Conservation (phyloP, 2,329 filamentous ascomycete species). For the Talaromyces sp. region DNA sequence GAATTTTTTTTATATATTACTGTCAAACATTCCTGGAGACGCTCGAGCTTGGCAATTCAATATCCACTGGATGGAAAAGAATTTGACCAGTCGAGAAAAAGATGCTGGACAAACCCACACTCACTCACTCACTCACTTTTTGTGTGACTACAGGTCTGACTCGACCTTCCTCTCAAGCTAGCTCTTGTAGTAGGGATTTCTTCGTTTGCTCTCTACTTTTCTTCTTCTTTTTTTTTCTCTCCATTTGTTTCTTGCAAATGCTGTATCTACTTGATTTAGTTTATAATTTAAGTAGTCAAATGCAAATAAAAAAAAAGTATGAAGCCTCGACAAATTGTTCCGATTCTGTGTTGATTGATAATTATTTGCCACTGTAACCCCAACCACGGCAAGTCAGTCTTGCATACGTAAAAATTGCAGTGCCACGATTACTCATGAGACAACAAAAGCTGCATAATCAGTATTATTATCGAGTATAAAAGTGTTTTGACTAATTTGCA, state of each 20-base stretch:
- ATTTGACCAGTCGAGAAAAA: constrained; percentile 35
- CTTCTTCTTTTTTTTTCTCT: neutral
- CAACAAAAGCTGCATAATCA: neutral
- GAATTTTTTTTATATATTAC: constrained; percentile 20
- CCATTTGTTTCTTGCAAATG: neutral
- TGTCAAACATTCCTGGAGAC: constrained; percentile 27
- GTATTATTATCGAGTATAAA: too few species aligned
- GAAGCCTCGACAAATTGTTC: neutral
- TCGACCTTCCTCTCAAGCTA: neutral
- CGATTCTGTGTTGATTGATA: neutral
- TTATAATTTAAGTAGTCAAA: neutral
- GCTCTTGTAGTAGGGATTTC: neutral
- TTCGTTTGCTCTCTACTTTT: neutral
- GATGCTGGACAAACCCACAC: constrained; percentile 40
- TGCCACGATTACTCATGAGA: neutral
- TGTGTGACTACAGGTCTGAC: neutral
- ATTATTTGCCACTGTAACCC: too few species aligned
- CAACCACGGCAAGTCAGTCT: too few species aligned
- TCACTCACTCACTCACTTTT: neutral
- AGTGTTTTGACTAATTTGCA: too few species aligned
- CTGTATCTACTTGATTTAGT: neutral
- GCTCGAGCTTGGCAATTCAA: constrained; percentile 19
- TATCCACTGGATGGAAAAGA: constrained; percentile 24
- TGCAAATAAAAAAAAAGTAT: neutral
- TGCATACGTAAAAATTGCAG: too few species aligned